phyloP scores from a whole-genome alignment of 371 early-diverging fungal species.

The Capillidium heterosporum region DNA sequence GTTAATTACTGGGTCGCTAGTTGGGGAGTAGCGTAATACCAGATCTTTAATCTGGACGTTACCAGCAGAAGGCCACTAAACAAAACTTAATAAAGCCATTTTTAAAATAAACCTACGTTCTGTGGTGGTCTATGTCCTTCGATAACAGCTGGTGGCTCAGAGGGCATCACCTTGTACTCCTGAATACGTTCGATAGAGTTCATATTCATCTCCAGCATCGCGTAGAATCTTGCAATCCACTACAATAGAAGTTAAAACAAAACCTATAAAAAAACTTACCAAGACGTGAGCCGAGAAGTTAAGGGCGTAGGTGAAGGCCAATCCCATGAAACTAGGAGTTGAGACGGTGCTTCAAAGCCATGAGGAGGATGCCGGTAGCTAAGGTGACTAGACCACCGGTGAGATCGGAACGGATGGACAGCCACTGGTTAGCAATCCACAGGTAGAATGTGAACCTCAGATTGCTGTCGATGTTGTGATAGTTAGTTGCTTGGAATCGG shows the following conservation, averaged over 20 bases:
- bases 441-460: constrained; percentile 45
- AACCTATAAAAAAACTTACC: neutral
- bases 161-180: constrained; percentile 33
- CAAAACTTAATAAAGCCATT: no score
- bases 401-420: constrained; percentile 46
- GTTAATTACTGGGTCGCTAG: constrained; percentile 35
- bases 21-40: constrained; percentile 37
- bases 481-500: constrained; percentile 29
- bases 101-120: no score
- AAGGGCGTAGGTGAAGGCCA: constrained; percentile 52
- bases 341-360: constrained; percentile 18
- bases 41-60: constrained; percentile 34
- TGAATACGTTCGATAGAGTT: constrained; percentile 45
- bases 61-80: constrained; percentile 51
- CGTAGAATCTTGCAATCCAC: constrained; percentile 21
- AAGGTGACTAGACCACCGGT: constrained; percentile 43
- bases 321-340: constrained; percentile 54
- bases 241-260: neutral
- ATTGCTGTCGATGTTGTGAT: constrained; percentile 32
- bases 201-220: constrained; percentile 43
- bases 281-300: constrained; percentile 37
- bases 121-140: constrained; percentile 22
- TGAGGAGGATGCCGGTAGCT: constrained; percentile 25
- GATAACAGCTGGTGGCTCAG: constrained; percentile 35
- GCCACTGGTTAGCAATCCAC: constrained; percentile 73